Percentiles rank a stretch among this genome's conserved stretches.
These are phyloP conservation scores for Ceratobasidium sp. DNA, from an alignment of 1,284 basidiomycete genomes.

Conservation along the genomic window DNA sequence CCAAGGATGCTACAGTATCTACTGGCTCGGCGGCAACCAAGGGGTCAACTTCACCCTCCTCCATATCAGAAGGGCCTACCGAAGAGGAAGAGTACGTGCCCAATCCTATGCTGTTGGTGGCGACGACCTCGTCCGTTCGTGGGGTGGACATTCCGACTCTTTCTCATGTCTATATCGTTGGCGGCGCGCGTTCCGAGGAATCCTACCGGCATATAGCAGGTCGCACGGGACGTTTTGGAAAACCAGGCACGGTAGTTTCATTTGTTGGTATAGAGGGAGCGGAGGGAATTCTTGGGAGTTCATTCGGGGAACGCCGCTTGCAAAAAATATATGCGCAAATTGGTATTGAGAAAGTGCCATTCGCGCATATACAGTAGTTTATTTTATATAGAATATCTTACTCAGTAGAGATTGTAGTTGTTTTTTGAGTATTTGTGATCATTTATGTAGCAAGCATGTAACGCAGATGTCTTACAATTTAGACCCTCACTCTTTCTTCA, in stretches of 20 bases:
- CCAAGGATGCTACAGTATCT: background rate
- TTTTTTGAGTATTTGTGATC: background rate
- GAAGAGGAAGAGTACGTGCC: background rate
- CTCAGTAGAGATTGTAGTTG: no score
- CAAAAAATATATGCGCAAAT: constrained; percentile 10
- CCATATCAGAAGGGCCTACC: background rate
- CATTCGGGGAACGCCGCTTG: constrained; percentile 14
- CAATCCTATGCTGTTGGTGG: constrained; percentile 68
- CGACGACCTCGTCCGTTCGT: constrained; percentile 68
- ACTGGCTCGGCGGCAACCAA: background rate
- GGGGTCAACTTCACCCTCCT: background rate
- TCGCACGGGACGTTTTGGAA: constrained; percentile 75
- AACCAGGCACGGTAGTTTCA: constrained; percentile 63
- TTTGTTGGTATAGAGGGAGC: constrained; percentile 27
- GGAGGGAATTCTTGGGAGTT: background rate
- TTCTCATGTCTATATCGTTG: constrained; percentile 75
- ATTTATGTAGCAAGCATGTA: background rate
- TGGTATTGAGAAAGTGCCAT: constrained; percentile 12
- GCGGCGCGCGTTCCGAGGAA: constrained; percentile 59
- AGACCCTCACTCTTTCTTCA: no score
- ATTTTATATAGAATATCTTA: no score
- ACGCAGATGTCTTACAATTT: background rate
- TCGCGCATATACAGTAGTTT: constrained; percentile 7
- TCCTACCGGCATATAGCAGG: constrained; percentile 74
- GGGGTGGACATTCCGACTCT: constrained; percentile 74